Evolutionary conservation across 768 basidiomycete genomes (phyloP).

Genomic region (Pleurotus sapidus): DNA sequence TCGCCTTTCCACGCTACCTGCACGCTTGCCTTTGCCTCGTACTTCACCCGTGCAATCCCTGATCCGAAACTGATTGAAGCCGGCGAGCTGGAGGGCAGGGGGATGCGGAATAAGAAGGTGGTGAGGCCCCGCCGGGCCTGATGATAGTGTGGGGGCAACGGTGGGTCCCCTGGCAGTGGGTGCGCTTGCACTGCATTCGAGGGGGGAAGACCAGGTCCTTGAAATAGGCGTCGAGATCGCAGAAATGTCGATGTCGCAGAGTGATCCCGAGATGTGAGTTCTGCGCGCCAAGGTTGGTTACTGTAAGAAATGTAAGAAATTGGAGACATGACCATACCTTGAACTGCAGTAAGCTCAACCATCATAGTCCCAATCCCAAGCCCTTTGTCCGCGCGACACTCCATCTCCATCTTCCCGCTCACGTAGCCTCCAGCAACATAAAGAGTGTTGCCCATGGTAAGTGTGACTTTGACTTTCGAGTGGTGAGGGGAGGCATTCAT

Average conservation of each 20-base stretch:
- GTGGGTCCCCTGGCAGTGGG: slow-evolving; percentile 53
- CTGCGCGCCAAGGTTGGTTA: slow-evolving; percentile 30
- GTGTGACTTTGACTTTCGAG: slow-evolving; percentile 70
- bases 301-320: too few relatives aligned
- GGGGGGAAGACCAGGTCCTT: slow-evolving; percentile 78
- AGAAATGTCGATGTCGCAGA: slow-evolving; percentile 79
- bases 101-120: slow-evolving; percentile 79
- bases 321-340: slow-evolving; percentile 44
- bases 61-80: slow-evolving; percentile 70
- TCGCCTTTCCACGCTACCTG: slow-evolving; percentile 78
- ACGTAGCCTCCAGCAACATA: slow-evolving; percentile 68
- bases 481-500: slow-evolving; percentile 85
- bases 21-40: slow-evolving; percentile 71
- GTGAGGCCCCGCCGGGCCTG: slow-evolving; percentile 75
- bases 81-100: slow-evolving; percentile 63
- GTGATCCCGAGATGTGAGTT: slow-evolving; percentile 74
- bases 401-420: slow-evolving; percentile 76
- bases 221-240: slow-evolving; percentile 68
- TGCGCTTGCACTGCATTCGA: slow-evolving; percentile 79
- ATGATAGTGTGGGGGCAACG: slow-evolving; percentile 62
- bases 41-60: slow-evolving; percentile 64
- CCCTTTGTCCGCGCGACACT: slow-evolving; percentile 70
- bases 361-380: slow-evolving; percentile 74
- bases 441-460: slow-evolving; percentile 54
- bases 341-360: slow-evolving; percentile 72